phyloP scores from a whole-genome alignment of 2,329 filamentous ascomycete species.

The Dothidotthia symphoricarpi region DNA sequence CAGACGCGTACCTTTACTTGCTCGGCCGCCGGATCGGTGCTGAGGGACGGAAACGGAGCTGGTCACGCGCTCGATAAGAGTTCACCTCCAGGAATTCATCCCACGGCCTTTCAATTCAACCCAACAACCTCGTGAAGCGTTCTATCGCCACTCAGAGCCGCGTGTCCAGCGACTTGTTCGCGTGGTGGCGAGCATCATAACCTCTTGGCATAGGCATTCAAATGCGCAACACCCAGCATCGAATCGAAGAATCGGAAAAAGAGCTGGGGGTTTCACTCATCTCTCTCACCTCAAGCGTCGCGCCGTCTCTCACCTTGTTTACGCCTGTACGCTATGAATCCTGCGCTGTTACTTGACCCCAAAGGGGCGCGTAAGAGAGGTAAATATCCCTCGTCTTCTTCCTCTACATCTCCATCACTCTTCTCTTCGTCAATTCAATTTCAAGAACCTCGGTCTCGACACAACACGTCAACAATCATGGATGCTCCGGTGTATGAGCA shows the following conservation, averaged over 20 bases:
- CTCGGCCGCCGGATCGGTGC: constrained; percentile 18
- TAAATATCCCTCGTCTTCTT: constrained; percentile 12
- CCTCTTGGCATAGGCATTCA: constrained; percentile 14
- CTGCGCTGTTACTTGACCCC: constrained; percentile 29
- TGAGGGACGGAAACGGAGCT: too few relatives aligned
- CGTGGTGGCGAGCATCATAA: constrained; percentile 10
- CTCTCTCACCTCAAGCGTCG: constrained; percentile 14
- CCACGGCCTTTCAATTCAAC: too few relatives aligned
- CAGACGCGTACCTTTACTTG: constrained; percentile 23
- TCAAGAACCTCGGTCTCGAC: not conserved
- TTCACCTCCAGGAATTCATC: too few relatives aligned
- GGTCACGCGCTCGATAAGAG: too few relatives aligned
- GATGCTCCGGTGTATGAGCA: not conserved
- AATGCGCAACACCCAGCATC: constrained; percentile 15
- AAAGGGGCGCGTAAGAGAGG: constrained; percentile 25
- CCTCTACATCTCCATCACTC: not conserved
- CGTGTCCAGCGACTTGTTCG: not conserved
- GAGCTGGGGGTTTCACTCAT: constrained; percentile 6
- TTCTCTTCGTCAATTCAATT: not conserved
- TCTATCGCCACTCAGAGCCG: not conserved
- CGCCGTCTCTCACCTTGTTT: constrained; percentile 1
- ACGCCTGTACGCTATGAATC: constrained; percentile 19
- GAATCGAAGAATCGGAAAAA: constrained; percentile 11
- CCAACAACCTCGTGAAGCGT: not conserved
- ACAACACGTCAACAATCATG: not conserved